A percentile compares a stretch with the other conserved stretches of the same genome.
Conservation (phyloP, 2,329 filamentous ascomycete species). For the Phoma herbarum region DNA sequence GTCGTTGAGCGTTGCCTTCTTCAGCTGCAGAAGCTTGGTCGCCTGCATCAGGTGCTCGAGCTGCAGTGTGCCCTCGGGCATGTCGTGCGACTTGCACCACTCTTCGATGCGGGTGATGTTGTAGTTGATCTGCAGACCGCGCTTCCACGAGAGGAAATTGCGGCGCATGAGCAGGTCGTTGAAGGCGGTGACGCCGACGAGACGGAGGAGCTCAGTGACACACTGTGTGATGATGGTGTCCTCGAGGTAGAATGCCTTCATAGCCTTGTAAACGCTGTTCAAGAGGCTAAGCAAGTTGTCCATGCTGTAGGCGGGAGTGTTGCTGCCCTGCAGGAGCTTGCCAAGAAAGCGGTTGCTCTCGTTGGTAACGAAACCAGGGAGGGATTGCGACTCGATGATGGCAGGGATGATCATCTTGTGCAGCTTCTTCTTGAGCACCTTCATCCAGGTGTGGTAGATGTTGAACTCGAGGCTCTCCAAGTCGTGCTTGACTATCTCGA, state of each 20-base stretch:
- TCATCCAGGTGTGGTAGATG: conserved; percentile 99
- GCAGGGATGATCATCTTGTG: conserved; percentile 99
- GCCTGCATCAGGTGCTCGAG: conserved; percentile 99
- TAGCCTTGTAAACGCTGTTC: conserved; percentile 97
- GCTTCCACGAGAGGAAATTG: conserved; percentile 99
- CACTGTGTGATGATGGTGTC: conserved; percentile 96
- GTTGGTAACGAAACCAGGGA: conserved; percentile 97
- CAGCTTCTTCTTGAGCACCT: conserved; percentile 98
- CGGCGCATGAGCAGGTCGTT: conserved; percentile 97
- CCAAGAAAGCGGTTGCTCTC: conserved; percentile 98
- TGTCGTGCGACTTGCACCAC: conserved; percentile 99
- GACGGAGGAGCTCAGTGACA: conserved; percentile 87
- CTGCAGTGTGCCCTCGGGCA: conserved; percentile 97
- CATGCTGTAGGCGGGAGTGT: conserved; percentile 97
- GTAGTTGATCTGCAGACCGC: conserved; percentile 99
- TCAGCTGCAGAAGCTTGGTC: conserved; percentile 95
- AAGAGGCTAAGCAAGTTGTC: conserved; percentile 94
- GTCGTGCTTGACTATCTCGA: conserved; percentile 99
- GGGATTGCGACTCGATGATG: conserved; percentile 98
- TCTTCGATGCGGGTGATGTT: conserved; percentile 99
- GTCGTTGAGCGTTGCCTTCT: conserved; percentile 98
- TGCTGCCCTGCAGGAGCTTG: conserved; percentile 92
- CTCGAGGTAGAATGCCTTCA: conserved; percentile 98
- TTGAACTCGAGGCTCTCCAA: conserved; percentile 98
- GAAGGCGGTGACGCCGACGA: conserved; percentile 97